Percentiles rank a stretch among this genome's conserved stretches.
Conservation (phyloP, 306 rosid genomes). For the Cucumis sativus region DNA sequence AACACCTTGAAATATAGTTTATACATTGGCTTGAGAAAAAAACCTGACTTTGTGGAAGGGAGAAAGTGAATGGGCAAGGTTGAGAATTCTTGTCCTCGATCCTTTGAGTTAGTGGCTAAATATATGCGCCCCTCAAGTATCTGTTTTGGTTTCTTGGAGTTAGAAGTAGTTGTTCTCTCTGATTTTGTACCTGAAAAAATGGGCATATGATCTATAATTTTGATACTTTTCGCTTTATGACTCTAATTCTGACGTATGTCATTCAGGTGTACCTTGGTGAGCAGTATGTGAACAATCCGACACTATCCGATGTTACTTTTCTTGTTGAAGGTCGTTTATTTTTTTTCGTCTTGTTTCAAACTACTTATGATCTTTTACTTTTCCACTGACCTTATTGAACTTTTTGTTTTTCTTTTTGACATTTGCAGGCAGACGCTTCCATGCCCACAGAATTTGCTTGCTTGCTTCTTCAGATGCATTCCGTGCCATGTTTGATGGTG, state of each 20-base stretch:
- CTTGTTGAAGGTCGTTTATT: constrained; percentile 72
- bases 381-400: neutral
- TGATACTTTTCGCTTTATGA: neutral
- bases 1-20: neutral
- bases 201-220: neutral
- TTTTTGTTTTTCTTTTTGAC: constrained; percentile 8
- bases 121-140: neutral
- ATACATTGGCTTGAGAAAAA: neutral
- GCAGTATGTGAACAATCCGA: constrained; percentile 70
- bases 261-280: constrained; percentile 94
- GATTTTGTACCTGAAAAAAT: neutral
- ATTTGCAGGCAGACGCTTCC: constrained; percentile 77
- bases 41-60: neutral
- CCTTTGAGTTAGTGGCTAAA: neutral
- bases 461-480: constrained; percentile 97
- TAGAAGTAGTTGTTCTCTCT: neutral
- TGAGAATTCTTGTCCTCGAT: neutral
- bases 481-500: constrained; percentile 99
- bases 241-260: constrained; percentile 6
- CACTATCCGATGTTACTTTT: constrained; percentile 85
- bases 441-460: constrained; percentile 91
- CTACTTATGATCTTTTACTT: neutral
- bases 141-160: neutral
- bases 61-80: neutral
- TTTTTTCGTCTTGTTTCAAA: constrained; percentile 4